phyloP scores from a whole-genome alignment of 306 rosid species.

The Cicer pinnatifidum region DNA sequence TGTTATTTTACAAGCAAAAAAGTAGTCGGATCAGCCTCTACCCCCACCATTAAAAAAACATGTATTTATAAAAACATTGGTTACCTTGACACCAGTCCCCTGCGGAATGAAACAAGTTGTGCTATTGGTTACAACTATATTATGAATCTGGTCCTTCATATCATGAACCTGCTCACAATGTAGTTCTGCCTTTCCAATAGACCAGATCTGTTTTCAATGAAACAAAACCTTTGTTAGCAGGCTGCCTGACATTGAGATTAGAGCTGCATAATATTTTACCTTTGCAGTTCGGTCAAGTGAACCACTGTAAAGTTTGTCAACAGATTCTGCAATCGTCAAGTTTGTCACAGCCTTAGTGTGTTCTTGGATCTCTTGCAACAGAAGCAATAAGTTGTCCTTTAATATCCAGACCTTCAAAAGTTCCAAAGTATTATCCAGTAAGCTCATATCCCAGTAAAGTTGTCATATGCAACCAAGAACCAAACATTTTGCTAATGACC shows the following conservation, averaged over 20 bases:
- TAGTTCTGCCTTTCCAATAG: slow-evolving; percentile 60
- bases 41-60: not conserved
- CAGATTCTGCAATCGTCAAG: slow-evolving; percentile 62
- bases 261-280: slow-evolving; percentile 50
- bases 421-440: slow-evolving; percentile 42
- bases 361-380: slow-evolving; percentile 70
- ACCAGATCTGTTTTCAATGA: slow-evolving; percentile 70
- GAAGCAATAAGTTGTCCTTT: slow-evolving; percentile 68
- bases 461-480: slow-evolving; percentile 31
- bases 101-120: slow-evolving; percentile 75
- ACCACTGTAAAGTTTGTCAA: slow-evolving; percentile 76
- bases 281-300: slow-evolving; percentile 81
- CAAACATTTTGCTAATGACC: slow-evolving; percentile 29
- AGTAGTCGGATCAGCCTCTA: slow-evolving; percentile 8
- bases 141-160: slow-evolving; percentile 86
- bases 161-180: slow-evolving; percentile 69
- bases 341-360: slow-evolving; percentile 79
- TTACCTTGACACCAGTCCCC: slow-evolving; percentile 80
- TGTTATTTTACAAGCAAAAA: slow-evolving; percentile 27
- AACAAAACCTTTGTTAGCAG: slow-evolving; percentile 35
- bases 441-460: slow-evolving; percentile 31
- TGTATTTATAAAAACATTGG: slow-evolving; percentile 10
- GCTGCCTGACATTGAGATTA: not conserved
- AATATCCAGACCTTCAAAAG: slow-evolving; percentile 76
- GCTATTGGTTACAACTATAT: slow-evolving; percentile 56